Evolutionary conservation across 139 green algal species (phyloP).

Genomic region (Tetratostichococcus sp.): DNA sequence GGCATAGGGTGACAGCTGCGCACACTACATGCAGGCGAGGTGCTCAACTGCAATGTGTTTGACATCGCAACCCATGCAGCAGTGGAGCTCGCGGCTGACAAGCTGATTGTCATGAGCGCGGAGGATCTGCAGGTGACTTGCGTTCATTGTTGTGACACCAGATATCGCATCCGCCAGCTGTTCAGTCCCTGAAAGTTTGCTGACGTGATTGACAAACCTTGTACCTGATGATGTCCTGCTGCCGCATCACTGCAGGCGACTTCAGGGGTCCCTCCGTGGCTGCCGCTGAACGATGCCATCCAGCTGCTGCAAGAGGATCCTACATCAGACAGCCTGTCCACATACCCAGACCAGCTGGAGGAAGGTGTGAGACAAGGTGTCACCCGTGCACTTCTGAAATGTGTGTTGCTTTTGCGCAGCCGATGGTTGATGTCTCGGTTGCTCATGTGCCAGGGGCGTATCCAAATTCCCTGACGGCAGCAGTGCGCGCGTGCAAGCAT

Average conservation of each 20-base stretch:
- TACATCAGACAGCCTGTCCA: not conserved
- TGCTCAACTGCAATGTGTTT: constrained; percentile 95
- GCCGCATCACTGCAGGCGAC: not conserved
- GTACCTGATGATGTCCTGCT: no score
- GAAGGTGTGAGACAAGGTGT: no score
- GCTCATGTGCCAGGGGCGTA: not conserved
- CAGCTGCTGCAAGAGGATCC: constrained; percentile 34
- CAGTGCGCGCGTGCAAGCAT: constrained; percentile 28
- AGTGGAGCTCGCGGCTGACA: constrained; percentile 83
- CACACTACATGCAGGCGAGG: constrained; percentile 78
- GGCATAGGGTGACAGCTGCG: no score
- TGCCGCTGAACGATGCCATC: constrained; percentile 71
- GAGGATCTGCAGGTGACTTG: constrained; percentile 20
- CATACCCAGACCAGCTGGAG: not conserved
- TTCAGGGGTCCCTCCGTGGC: constrained; percentile 48
- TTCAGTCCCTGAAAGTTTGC: no score
- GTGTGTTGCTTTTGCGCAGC: no score
- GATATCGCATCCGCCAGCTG: no score
- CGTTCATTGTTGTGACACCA: no score
- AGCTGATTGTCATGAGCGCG: constrained; percentile 85
- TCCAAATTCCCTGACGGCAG: not conserved
- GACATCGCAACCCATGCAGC: constrained; percentile 68
- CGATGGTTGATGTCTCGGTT: no score
- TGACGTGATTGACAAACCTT: no score
- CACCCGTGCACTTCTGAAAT: no score